These are phyloP conservation scores for Lineolata rhizophorae DNA, from an alignment of 495 filamentous ascomycete species.

Conservation along the genomic window DNA sequence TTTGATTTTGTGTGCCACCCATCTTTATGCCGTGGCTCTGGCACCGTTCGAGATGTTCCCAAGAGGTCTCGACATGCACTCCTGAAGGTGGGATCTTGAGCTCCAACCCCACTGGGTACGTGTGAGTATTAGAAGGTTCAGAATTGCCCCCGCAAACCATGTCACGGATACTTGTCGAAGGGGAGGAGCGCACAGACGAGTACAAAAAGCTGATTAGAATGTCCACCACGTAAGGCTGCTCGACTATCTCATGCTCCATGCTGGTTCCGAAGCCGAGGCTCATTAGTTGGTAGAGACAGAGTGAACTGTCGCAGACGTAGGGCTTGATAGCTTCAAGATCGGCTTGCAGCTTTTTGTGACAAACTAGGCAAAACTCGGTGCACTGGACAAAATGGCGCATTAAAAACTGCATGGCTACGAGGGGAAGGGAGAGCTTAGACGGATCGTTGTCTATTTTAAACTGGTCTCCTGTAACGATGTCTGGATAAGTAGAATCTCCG, in stretches of 20 bases:
- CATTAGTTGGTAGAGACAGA: slow-evolving; percentile 88
- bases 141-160: no score
- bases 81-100: slow-evolving; percentile 44
- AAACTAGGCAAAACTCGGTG: slow-evolving; percentile 74
- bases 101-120: slow-evolving; percentile 47
- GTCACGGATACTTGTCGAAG: no score
- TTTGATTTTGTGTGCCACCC: no score
- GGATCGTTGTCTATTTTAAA: slow-evolving; percentile 2
- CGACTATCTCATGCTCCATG: slow-evolving; percentile 64
- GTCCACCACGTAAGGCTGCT: slow-evolving; percentile 70
- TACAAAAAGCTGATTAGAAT: slow-evolving; percentile 72
- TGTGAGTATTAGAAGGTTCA: no score
- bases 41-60: no score
- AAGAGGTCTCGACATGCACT: no score
- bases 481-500: slow-evolving; percentile 10
- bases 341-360: slow-evolving; percentile 47
- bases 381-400: slow-evolving; percentile 63
- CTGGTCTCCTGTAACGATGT: slow-evolving; percentile 17
- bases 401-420: slow-evolving; percentile 60
- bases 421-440: slow-evolving; percentile 32
- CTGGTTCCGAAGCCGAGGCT: slow-evolving; percentile 66
- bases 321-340: slow-evolving; percentile 76
- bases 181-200: no score
- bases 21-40: no score
- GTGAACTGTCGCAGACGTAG: slow-evolving; percentile 59